Evolutionary conservation across 2,329 filamentous ascomycete species (phyloP).

Genomic region (Neurospora crassa): DNA sequence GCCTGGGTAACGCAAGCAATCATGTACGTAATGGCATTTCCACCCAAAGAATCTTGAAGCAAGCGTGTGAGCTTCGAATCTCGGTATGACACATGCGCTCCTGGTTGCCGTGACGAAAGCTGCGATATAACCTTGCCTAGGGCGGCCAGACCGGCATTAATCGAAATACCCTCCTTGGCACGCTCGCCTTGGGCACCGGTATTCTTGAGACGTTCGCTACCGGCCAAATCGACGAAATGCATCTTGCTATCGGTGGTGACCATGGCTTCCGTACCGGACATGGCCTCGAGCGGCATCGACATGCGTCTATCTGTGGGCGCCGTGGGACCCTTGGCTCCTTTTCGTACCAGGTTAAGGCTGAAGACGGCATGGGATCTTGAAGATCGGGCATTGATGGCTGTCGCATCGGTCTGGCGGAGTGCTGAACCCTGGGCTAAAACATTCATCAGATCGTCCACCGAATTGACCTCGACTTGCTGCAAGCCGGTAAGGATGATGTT

Average conservation of each 20-base stretch:
- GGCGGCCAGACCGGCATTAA: conserved; percentile 91
- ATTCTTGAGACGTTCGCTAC: conserved; percentile 94
- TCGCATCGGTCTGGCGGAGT: conserved; percentile 93
- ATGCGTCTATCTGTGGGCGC: conserved; percentile 68
- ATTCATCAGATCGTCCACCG: conserved; percentile 79
- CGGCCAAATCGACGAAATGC: conserved; percentile 95
- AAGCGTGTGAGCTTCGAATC: conserved; percentile 95
- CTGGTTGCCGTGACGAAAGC: conserved; percentile 78
- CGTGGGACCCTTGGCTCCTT: conserved; percentile 50
- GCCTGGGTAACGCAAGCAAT: conserved; percentile 96
- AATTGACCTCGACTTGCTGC: conserved; percentile 80
- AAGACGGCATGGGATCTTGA: conserved; percentile 97
- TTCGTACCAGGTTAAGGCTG: conserved; percentile 85
- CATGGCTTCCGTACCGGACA: conserved; percentile 58
- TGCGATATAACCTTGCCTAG: conserved; percentile 98
- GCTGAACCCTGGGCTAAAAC: conserved; percentile 87
- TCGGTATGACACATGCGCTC: conserved; percentile 90
- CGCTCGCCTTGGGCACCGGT: conserved; percentile 91
- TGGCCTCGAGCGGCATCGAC: conserved; percentile 75
- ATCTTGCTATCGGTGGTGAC: conserved; percentile 95
- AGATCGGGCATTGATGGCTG: conserved; percentile 93
- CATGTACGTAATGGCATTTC: conserved; percentile 98
- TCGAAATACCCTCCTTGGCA: conserved; percentile 93
- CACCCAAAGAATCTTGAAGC: conserved; percentile 90
- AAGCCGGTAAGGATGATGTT: conserved; percentile 90